Base-by-base conservation (phyloP, 805 yeast genomes). In the Starmerella geochares region DNA sequence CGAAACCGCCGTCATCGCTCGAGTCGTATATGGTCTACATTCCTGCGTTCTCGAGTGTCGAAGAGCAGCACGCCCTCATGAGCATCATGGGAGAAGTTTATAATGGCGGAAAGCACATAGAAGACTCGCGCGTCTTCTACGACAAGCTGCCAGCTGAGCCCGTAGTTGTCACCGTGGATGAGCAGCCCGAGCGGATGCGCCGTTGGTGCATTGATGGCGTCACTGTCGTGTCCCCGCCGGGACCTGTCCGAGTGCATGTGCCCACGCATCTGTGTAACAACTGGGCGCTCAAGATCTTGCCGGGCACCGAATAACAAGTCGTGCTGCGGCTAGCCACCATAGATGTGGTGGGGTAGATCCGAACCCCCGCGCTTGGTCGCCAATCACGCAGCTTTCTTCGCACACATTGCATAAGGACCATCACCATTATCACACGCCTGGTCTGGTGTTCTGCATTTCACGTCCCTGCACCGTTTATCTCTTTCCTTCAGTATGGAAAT, bases 151-250 rank as follows among this genome's bases (percentile, higher is more conserved):
- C 76, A 9, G 53, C 47, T 4, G 46, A 53, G 4, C 33, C 38
- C 2, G 50, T 32, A 4, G 4, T 27, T 23, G 27, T 55, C 56
- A 35, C 57, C 16, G 49, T 60, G 0, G 63, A 60, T 5, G 52
- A 55, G 2, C 71, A 68, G 37, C 60, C 58, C 9, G 60, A 58
- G 11, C 58, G 67, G n/a, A 65, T 75, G 53, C 66, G 86, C 29
- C 47, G 61, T 3, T 72, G 81, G 62, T 83, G 90, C 59, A 60
- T 83, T 11, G 92, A 83, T 62, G 92, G 92, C 0, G 65, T 74
- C 17, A 79, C 77, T 1, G 60, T 74, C 14, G 53, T 59, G 13
- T 54, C 59, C 2, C 60, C 63, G 2, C 54, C 59, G 4, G 60
- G 66, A 23, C 38, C 20, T 33, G 64, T 58, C 16, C 23, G 19